Base-by-base conservation (phyloP, 495 filamentous ascomycete species). In the Aspergillus panamensis region DNA sequence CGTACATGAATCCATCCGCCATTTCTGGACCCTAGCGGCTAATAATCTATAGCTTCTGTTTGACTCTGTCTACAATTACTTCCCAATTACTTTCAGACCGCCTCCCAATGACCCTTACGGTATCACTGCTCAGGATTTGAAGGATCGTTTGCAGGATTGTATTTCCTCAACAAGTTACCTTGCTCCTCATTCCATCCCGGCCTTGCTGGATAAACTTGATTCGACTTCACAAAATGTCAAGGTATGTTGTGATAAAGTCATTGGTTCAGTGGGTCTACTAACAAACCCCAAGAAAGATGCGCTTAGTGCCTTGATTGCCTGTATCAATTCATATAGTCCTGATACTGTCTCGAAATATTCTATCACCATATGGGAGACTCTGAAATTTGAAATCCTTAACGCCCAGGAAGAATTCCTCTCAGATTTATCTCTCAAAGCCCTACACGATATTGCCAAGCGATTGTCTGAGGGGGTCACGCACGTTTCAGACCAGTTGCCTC, bases 351-450 rank as follows among this genome's bases (percentile, higher is more conserved):
- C 84, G 8, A 79, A 76, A n/a, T 85, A 85, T 65, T 88, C 85
- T 4, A 78, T 84, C 39, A 86, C 83, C 12, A 73, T 90, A 5
- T 91, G 87, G 87, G 87, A 89, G 58, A 78, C 85, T 10, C 64
- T 91, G 29, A 91, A 90, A 63, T 91, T 87, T 59, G 87, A 91
- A 62, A 81, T 91, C n/a, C 76, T 91, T 12, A 88, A 87, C 62
- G 80, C 84, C 1, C 84, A 88, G 66, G 87, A 90, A 62, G 86
- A 89, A 55, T 84, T 89, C 45, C 65, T 91, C 5, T 83, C 84
- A 3, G 79, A 85, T 33, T 78, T 82, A 61, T 83, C 87, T 14
- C 72, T 89, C 3, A 62, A 73, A 7, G 78, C 70, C 17, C 54
- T 88, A 31, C 68, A 79, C 52, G 73, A 73, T 13, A 86, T 90